Evolutionary conservation across 306 rosid genomes (phyloP).

Genomic region (Citrullus mucosospermus): DNA sequence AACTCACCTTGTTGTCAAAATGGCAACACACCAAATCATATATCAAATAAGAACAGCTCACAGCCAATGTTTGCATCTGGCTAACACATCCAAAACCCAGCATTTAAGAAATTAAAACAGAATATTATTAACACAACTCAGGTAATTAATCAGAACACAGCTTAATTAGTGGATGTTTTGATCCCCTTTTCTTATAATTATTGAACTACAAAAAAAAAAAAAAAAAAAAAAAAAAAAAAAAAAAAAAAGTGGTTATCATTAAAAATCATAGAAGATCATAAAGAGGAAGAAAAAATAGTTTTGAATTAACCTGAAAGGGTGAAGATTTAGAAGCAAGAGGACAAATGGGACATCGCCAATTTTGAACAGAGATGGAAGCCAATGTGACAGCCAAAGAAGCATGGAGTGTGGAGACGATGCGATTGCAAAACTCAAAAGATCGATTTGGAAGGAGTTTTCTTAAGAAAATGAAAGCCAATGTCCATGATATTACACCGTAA

Average conservation of each 20-base stretch:
- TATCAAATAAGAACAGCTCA: slow-evolving; percentile 58
- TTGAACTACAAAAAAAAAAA: no score
- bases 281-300: background rate
- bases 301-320: slow-evolving; percentile 30
- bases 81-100: background rate
- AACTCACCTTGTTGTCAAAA: slow-evolving; percentile 37
- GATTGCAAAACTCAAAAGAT: slow-evolving; percentile 54
- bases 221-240: no score
- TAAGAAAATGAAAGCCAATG: slow-evolving; percentile 29
- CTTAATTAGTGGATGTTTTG: no score
- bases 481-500: slow-evolving; percentile 62
- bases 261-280: no score
- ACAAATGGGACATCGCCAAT: slow-evolving; percentile 69
- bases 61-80: slow-evolving; percentile 51
- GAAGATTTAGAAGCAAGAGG: slow-evolving; percentile 49
- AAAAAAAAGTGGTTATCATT: no score
- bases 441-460: slow-evolving; percentile 33
- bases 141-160: no score
- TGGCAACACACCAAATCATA: slow-evolving; percentile 66
- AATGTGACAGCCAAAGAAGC: slow-evolving; percentile 53
- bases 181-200: no score
- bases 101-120: background rate
- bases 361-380: slow-evolving; percentile 48
- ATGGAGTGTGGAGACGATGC: slow-evolving; percentile 56
- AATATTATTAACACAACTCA: no score